Base-by-base conservation (phyloP, 2,329 filamentous ascomycete genomes). In the Ascomycota sp. region DNA sequence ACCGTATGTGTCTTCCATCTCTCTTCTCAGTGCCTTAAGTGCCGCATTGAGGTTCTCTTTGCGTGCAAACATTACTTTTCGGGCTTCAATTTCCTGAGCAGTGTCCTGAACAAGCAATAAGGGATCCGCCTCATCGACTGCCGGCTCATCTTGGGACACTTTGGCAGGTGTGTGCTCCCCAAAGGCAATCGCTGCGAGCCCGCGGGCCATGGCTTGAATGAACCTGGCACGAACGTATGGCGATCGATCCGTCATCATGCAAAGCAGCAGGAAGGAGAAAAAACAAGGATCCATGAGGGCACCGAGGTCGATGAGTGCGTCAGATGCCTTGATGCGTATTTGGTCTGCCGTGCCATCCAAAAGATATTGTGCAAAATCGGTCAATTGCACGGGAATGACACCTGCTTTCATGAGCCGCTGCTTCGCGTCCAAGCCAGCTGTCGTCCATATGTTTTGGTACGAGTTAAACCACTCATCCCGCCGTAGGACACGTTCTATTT, bases 401-500 rank as follows among this genome's bases (percentile, higher is more conserved):
- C 65, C 61, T 4, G 66, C 66, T 51, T 73, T 72, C 71, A 76
- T 76, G 34, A 76, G 52, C 29, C 56, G 58, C 44, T 63, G 61
- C 44, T 72, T 68, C 36, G 72, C 72, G 36, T 72, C 64, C 30
- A 76, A 51, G 4, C 67, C 67, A 12, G 72, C 66, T 39, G 64
- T 61, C 12, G 72, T 74, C 60, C 69, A 72, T 35, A 72, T 62
- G 39, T 77, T 78, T 38, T 76, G 70, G 44, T 73, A 75, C 3
- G 72, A 76, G 38, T 66, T 59, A 11, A 68, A 68, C 64, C 73
- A 77, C 46, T 76, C 71, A 44, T 78, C 73, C 54, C 72, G 72
- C 16, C 72, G 61, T 32, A 72, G 62, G 42, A 73, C 71, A 35
- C 72, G 62, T 42, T 77, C 71, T 32, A 78, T 73, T 47, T 76